These are phyloP conservation scores for Penicillium sp. DNA, from an alignment of 2,329 filamentous ascomycete genomes.

Conservation along the genomic window DNA sequence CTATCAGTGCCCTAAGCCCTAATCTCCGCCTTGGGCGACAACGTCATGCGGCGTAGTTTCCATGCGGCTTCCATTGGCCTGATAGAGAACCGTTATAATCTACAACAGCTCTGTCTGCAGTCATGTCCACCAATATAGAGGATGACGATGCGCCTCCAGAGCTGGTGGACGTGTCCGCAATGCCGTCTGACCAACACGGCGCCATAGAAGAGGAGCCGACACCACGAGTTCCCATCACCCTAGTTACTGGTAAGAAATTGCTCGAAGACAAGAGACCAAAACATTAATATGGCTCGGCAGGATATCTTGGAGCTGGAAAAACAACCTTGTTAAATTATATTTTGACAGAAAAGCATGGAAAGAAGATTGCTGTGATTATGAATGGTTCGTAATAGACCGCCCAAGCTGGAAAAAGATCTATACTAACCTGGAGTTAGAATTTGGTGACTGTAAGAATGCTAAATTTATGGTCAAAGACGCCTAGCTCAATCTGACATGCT, in stretches of 20 bases:
- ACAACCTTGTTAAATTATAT: slow-evolving; percentile 97
- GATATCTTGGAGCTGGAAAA: slow-evolving; percentile 93
- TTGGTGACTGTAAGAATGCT: slow-evolving; percentile 69
- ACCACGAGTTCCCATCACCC: slow-evolving; percentile 52
- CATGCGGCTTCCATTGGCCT: not conserved
- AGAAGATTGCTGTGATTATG: slow-evolving; percentile 96
- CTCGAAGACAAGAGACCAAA: not conserved
- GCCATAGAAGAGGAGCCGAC: slow-evolving; percentile 28
- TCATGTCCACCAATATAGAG: slow-evolving; percentile 32
- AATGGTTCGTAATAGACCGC: slow-evolving; percentile 62
- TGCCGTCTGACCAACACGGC: slow-evolving; percentile 28
- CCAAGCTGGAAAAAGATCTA: slow-evolving; percentile 2
- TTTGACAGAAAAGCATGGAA: slow-evolving; percentile 89
- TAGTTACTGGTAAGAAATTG: slow-evolving; percentile 49
- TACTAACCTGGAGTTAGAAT: slow-evolving; percentile 57
- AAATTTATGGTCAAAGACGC: no score
- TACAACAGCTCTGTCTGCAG: slow-evolving; percentile 3
- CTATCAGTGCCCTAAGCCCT: slow-evolving; percentile 40
- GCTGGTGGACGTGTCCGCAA: slow-evolving; percentile 43
- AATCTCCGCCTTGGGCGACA: slow-evolving; percentile 23
- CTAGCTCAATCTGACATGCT: slow-evolving; percentile 3
- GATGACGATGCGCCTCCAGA: slow-evolving; percentile 50
- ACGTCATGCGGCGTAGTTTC: slow-evolving; percentile 25
- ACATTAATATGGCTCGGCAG: slow-evolving; percentile 47
- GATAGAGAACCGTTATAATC: not conserved